phyloP scores from a whole-genome alignment of 345 rosid species.

The Ceriops tagal region DNA sequence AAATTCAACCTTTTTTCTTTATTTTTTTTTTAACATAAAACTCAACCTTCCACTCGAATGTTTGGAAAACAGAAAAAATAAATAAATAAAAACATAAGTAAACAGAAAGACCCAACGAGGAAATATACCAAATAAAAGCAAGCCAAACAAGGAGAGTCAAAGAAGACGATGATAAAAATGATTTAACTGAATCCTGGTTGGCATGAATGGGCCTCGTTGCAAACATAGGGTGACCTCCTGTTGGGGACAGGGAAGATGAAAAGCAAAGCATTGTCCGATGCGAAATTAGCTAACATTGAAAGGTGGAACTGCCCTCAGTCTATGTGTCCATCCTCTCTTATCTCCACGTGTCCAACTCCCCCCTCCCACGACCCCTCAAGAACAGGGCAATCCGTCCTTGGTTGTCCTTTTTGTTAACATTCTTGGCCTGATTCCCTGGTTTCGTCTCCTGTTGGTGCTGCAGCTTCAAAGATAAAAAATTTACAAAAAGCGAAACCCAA shows the following conservation, averaged over 20 bases:
- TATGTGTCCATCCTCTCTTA: constrained; percentile 1
- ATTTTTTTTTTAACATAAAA: no score
- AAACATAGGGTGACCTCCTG: constrained; percentile 8
- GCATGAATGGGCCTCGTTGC: background rate
- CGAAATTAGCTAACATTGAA: constrained; percentile 33
- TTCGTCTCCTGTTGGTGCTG: background rate
- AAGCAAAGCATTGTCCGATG: constrained; percentile 17
- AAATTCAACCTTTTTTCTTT: no score
- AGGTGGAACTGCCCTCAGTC: background rate
- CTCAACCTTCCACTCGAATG: no score
- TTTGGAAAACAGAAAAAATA: no score
- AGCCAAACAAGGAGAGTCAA: background rate
- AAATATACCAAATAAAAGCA: no score
- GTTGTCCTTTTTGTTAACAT: background rate
- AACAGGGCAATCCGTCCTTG: background rate
- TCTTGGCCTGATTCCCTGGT: background rate
- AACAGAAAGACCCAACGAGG: no score
- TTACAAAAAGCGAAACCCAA: no score
- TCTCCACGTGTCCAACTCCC: constrained; percentile 14
- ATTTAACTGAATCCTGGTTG: background rate
- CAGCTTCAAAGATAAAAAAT: no score
- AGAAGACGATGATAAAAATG: background rate
- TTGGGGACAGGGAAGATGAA: background rate
- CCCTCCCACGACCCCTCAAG: background rate
- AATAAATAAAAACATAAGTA: no score